Evolutionary conservation across 2,329 filamentous ascomycete genomes (phyloP), one percentile per base, ranked within the genome.

Genomic region (Aureobasidium namibiae): DNA sequence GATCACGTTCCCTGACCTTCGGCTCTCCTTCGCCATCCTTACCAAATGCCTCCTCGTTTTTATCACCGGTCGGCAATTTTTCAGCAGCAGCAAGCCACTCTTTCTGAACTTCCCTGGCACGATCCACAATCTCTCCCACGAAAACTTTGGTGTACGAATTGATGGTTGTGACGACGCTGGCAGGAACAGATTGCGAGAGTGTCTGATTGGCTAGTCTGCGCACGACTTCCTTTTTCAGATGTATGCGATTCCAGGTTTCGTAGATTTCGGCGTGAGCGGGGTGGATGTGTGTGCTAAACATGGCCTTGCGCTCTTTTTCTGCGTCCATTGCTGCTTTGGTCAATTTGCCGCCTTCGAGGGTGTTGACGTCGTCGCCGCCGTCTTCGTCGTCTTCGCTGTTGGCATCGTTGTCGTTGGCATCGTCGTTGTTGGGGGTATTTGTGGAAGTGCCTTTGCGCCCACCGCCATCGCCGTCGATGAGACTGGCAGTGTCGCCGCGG

Each of bases 151-250:
- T 84, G 21, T 89, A 87, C 0, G 86, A 84, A 50, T 85, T 86
- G 67, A 92, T 86, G n/a, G 87, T 86, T 23, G 87, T 84, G 62
- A 89, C 85, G 52, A 91, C 86, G 65, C 83, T 87, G 21, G 82
- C 79, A 0, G 87, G 87, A 0, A 90, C 88, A 1, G 87, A 90
- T 69, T 92, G 89, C 0, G 87, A 90, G 9, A 91, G 85, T 1
- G 88, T 90, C 61, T 88, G 87, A 67, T 92, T 92, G 69, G 90
- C 86, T 62, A 92, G 82, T 80, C 85, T 80, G 68, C 88, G 82
- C 60, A 91, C 85, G 18, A 86, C 84, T 7, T 84, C 80, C 64
- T 87, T 85, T 23, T 83, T 81, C 41, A 92, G 74, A 66, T 87
- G 88, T 34, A 84, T 82, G 10, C 84, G 82, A 62, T 87, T 81